Evolutionary conservation across 1,284 basidiomycete genomes (phyloP), one percentile per base, ranked within the genome.

Genomic region (Ustilago tritici): DNA sequence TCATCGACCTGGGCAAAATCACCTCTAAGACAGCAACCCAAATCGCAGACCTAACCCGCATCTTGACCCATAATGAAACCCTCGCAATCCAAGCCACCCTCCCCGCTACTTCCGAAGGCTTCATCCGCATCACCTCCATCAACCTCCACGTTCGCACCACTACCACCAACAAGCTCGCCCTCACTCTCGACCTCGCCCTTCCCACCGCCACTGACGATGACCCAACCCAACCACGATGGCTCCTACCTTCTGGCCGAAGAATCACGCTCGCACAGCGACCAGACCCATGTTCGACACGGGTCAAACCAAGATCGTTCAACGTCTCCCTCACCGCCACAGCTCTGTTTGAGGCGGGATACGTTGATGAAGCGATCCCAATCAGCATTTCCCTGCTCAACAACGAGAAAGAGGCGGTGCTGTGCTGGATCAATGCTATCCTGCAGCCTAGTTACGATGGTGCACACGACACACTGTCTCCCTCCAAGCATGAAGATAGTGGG

Each of bases 371-470:
- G 1, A 49, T 76, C 15, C 58, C 68, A 4, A 15, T 78, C 50
- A 50, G 28, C 17, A 19, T 78, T 17, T 14, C 12, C 2, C n/a
- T 76, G 23, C 12, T n/a, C 14, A 79, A 79, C 40, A 15, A 56
- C 11, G 77, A 76, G 15, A n/a, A 19, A 2, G 17, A 12, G 4
- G 31, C 56, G 12, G 14, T 79, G 5, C 9, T 17, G 0, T 57
- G 31, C 2, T 65, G 56, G 52, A 10, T 70, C 5, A 66, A 79
- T 43, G 66, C 65, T 11, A 15, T 17, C 5, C 38, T 77, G 32
- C 70, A 72, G 28, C 68, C 73, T 17, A 56, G 61, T 46, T 79
- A 71, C 52, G 73, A 76, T 14, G 69, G 72, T 2, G 60, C 69
- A 7, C 34, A 4, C 8, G 74, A 76, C 14, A 58, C 57, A 6